Evolutionary conservation across 2,329 filamentous ascomycete genomes (phyloP), one percentile per base, ranked within the genome.

Genomic region (Chrysoporthe puriensis): DNA sequence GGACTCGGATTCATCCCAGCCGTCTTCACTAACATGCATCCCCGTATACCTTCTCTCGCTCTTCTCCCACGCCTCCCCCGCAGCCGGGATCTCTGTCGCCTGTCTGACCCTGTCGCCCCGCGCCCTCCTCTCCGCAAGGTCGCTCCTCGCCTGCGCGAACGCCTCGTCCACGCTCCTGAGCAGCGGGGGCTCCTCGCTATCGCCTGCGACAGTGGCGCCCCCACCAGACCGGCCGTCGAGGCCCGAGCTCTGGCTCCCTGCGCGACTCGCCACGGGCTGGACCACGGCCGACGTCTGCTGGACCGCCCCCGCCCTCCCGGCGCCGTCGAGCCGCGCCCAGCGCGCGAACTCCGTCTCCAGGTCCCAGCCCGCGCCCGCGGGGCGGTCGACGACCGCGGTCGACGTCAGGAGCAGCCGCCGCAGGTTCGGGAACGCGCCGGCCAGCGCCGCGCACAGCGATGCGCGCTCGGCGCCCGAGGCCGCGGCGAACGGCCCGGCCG

Each of bases 381-480:
- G 44, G 6, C 61, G 44, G 6, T 18, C 64, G 5, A 40, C 42
- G 18, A 42, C 36, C 11, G 40, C 61, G 34, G 50, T 44, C 0
- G 64, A 58, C 21, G 40, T 40, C 40, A 64, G 34, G 2, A 46
- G 21, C 6, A 67, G 34, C 13, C 34, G 13, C 42, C 26, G n/a
- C 6, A 67, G 56, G 16, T 36, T 42, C 21, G 67, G 64, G 32
- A 64, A 69, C 16, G 57, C 36, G 16, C n/a, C 16, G 1, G 21
- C 48, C 18, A 69, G 7, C 9, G 48, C 42, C n/a, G 50, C 40
- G 26, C 64, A 66, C 9, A 69, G 58, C 44, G 21, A 54, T 2
- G 26, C 50, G 4, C 16, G 50, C 50, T 54, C 50, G 4, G 50
- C 50, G 16, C 21, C 54, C 3, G 42, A 11, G 1, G 59, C 2